Percentiles rank a stretch among this genome's conserved stretches.
Evolutionary conservation across 2,329 filamentous ascomycete genomes (phyloP).

Genomic region (Sporothrix curviconia): DNA sequence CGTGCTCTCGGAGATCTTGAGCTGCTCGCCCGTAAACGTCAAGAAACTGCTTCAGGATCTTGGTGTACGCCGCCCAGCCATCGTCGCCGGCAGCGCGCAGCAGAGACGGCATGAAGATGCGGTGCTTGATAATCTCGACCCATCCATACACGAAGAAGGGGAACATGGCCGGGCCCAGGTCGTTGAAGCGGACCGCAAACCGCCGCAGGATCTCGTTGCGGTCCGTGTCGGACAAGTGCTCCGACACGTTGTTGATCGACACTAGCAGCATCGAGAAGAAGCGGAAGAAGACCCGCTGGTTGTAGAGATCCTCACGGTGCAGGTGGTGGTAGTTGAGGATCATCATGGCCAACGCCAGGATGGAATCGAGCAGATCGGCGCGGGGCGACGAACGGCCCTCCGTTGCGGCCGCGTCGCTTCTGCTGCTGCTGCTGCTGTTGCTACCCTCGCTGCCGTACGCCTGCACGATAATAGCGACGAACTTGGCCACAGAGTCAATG

Average conservation of each 20-base stretch:
- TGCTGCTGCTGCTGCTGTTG: too few species aligned
- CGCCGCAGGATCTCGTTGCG: slow-evolving; percentile 63
- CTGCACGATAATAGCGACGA: slow-evolving; percentile 69
- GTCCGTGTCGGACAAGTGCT: slow-evolving; percentile 54
- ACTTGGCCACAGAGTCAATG: slow-evolving; percentile 74
- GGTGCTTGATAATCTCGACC: slow-evolving; percentile 75
- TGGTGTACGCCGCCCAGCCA: slow-evolving; percentile 72
- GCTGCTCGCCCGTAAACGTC: slow-evolving; percentile 69
- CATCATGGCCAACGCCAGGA: slow-evolving; percentile 70
- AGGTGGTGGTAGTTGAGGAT: slow-evolving; percentile 81
- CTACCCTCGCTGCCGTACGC: slow-evolving; percentile 57
- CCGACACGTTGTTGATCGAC: slow-evolving; percentile 36
- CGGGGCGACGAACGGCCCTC: slow-evolving; percentile 54
- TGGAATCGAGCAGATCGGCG: slow-evolving; percentile 66
- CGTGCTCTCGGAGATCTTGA: slow-evolving; percentile 63
- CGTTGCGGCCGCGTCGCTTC: slow-evolving; percentile 25
- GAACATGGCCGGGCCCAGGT: slow-evolving; percentile 68
- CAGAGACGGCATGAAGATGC: slow-evolving; percentile 74
- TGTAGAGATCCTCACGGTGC: slow-evolving; percentile 73
- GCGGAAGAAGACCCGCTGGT: slow-evolving; percentile 84
- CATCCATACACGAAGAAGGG: slow-evolving; percentile 82
- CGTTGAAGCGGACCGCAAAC: slow-evolving; percentile 64
- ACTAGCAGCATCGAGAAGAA: slow-evolving; percentile 78
- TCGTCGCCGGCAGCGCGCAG: slow-evolving; percentile 59
- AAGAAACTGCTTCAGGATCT: slow-evolving; percentile 66